Percentiles rank a stretch among this genome's conserved stretches.
Evolutionary conservation across 345 rosid species (phyloP).

Genomic region (Xanthoceras sorbifolium): DNA sequence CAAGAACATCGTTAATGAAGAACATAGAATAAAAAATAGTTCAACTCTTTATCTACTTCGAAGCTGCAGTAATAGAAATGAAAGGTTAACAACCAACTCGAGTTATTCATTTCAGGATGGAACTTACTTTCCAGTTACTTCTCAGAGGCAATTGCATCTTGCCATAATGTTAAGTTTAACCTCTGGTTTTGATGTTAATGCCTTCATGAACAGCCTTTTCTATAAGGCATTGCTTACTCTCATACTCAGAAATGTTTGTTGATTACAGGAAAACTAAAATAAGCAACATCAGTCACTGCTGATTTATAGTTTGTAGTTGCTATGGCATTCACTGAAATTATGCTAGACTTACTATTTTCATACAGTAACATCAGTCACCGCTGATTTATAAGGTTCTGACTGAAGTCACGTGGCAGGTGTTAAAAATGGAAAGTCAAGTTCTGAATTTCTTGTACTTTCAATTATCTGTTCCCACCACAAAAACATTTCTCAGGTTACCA

Average conservation of each 20-base stretch:
- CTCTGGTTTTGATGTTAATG: not conserved
- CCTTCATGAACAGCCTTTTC: too few relatives aligned
- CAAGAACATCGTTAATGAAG: not conserved
- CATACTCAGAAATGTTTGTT: not conserved
- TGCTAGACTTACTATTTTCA: not conserved
- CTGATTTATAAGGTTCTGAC: constrained; percentile 34
- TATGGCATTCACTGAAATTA: not conserved
- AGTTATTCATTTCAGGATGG: not conserved
- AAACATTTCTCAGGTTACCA: constrained; percentile 80
- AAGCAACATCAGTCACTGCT: too few relatives aligned
- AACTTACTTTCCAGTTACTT: not conserved
- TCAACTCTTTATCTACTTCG: not conserved
- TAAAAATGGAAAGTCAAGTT: constrained; percentile 78
- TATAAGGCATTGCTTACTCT: not conserved
- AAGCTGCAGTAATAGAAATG: not conserved
- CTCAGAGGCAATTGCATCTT: not conserved
- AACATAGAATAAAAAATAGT: not conserved
- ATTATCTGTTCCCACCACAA: constrained; percentile 75
- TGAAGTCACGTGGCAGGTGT: constrained; percentile 56
- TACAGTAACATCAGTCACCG: not conserved
- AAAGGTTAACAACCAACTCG: not conserved
- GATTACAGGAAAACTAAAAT: not conserved
- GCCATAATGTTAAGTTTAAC: not conserved
- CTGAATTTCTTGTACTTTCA: constrained; percentile 72
- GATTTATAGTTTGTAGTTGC: not conserved